A percentile compares a stretch with the other conserved stretches of the same genome.
phyloP scores from a whole-genome alignment of 352 stramenopile species.

The Halophytophthora batemanensis region DNA sequence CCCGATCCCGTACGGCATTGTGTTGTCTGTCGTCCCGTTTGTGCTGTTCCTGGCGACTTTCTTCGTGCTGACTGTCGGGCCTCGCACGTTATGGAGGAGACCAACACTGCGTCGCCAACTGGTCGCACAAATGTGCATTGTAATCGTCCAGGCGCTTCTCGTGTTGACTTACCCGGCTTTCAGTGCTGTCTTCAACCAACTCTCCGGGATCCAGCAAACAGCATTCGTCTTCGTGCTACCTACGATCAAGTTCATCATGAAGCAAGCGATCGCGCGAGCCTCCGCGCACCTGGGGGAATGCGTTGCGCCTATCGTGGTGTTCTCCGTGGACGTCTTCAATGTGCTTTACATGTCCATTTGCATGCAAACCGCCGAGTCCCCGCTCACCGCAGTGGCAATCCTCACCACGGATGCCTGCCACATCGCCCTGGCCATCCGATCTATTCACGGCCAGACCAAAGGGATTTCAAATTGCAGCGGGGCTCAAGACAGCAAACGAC shows the following conservation, averaged over 20 bases:
- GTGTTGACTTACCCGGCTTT: constrained; percentile 1
- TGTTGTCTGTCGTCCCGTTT: background rate
- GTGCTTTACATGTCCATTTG: constrained; percentile 22
- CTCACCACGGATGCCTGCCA: background rate
- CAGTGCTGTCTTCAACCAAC: background rate
- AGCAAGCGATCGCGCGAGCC: constrained; percentile 21
- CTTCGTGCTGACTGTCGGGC: too few species aligned
- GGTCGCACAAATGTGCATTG: background rate
- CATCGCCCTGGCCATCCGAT: background rate
- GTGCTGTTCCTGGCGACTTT: background rate
- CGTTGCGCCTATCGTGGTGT: constrained; percentile 22
- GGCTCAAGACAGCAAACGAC: too few species aligned
- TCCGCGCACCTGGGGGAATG: constrained; percentile 21
- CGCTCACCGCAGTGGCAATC: background rate
- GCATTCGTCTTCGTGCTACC: constrained; percentile 16
- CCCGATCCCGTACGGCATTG: constrained; percentile 1
- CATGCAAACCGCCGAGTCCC: constrained; percentile 23
- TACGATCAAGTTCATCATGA: constrained; percentile 15
- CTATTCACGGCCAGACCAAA: too few species aligned
- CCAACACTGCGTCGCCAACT: too few species aligned
- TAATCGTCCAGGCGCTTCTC: background rate
- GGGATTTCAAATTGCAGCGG: too few species aligned
- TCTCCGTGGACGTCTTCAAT: constrained; percentile 37
- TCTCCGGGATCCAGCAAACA: constrained; percentile 1
- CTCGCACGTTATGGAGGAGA: too few species aligned